These are phyloP conservation scores for Botrytis galanthina DNA, from an alignment of 2,329 filamentous ascomycete genomes.

Conservation along the genomic window DNA sequence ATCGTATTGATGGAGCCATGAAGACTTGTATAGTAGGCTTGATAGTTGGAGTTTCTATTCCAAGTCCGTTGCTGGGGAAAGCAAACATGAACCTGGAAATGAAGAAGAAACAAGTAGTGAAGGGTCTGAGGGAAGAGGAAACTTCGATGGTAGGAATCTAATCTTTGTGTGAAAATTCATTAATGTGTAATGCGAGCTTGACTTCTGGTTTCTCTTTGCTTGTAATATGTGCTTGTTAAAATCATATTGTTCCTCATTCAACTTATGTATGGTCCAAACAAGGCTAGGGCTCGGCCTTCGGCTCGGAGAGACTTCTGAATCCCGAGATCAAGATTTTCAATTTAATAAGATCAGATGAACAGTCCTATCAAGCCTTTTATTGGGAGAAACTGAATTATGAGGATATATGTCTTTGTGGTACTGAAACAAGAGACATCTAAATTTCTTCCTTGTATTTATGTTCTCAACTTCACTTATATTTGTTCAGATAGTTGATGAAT, in stretches of 20 bases:
- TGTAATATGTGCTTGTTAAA: neutral
- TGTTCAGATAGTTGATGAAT: neutral
- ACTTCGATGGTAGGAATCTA: neutral
- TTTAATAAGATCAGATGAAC: neutral
- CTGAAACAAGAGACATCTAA: neutral
- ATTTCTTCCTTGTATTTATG: neutral
- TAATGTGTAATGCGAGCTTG: accelerated
- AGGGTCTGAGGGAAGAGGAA: neutral
- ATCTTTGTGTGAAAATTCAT: neutral
- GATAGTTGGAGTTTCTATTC: neutral
- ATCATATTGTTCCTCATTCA: neutral
- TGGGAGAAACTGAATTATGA: neutral
- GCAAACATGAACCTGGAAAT: neutral
- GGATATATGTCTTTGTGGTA: neutral
- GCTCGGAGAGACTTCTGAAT: neutral
- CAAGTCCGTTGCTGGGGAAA: neutral
- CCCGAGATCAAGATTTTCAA: neutral
- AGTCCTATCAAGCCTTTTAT: accelerated
- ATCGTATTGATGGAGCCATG: neutral
- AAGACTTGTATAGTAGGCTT: neutral
- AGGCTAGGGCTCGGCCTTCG: neutral
- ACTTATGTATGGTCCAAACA: neutral
- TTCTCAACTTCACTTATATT: neutral
- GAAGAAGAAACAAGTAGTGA: neutral
- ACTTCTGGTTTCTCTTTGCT: neutral